Conservation (phyloP, 164 flowering plant species). For the Pachysandra terminalis region DNA sequence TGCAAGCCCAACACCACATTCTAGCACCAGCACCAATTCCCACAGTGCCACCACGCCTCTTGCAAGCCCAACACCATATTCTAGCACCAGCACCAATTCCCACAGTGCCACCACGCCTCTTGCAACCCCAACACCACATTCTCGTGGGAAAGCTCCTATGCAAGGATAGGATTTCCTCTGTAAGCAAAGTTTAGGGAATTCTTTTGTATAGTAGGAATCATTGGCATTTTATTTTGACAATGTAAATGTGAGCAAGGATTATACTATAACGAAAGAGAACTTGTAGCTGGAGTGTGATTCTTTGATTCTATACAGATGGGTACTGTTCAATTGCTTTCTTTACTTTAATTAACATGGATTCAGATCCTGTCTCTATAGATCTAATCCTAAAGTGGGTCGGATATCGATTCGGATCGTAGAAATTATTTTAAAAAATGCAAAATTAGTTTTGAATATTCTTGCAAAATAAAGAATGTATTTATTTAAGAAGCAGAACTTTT, state of each 20-base stretch:
- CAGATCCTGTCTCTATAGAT: too few species aligned
- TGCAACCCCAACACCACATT: constrained; percentile 22
- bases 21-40: constrained; percentile 30
- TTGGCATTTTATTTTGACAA: background rate
- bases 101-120: constrained; percentile 22
- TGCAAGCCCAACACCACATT: constrained; percentile 25
- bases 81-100: constrained; percentile 30
- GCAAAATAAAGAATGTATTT: too few species aligned
- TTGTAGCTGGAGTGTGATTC: background rate
- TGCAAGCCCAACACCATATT: constrained; percentile 24
- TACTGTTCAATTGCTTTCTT: background rate
- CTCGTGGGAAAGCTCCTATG: constrained; percentile 49
- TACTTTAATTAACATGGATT: too few species aligned
- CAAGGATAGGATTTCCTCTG: constrained; percentile 12
- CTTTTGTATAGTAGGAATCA: constrained; percentile 6
- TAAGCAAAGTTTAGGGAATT: constrained; percentile 10
- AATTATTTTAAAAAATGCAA: too few species aligned
- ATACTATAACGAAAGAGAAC: background rate
- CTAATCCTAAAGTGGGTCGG: too few species aligned
- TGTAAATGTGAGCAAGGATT: constrained; percentile 1
- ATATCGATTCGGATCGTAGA: too few species aligned
- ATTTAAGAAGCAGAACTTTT: too few species aligned
- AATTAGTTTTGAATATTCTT: too few species aligned
- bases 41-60: constrained; percentile 22
- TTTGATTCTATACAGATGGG: background rate